Base-by-base conservation (phyloP, 139 green algal species). In the Coelastrella sp. region DNA sequence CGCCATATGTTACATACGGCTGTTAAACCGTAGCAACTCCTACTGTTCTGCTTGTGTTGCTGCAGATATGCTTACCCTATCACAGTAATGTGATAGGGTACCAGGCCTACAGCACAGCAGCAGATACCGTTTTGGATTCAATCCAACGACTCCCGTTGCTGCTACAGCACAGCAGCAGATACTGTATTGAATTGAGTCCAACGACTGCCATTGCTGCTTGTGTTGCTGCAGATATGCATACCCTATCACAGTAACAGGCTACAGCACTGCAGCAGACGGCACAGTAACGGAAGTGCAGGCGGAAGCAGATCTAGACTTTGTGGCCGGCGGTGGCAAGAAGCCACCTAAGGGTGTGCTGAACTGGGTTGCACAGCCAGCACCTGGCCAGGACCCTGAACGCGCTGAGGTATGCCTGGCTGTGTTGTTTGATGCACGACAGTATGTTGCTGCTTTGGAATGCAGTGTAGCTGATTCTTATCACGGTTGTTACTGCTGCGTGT, bases 301-400 rank as follows among this genome's bases (percentile, higher is more conserved):
- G 5, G 92, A 93, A 22, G 93, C 94, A 61, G 95, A 96, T 87
- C 92, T 94, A 14, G 85, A 80, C 81, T 88, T 92, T 77, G 79
- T 66, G 10, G 19, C 68, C 11, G 73, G 87, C 11, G 85, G 79
- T 8, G 85, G 74, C 20, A 59, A 93, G 16, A 98, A 98, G 92
- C 95, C 96, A 10, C 97, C 97, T 66, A 99, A 99, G 95, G 98
- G 98, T 8, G 97, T 99, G 61, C 94, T 99, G 80, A 98, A 99
- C 93, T 99, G 98, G 98, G 97, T 99, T 32, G 95, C 91, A 6
- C 93, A 98, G 94, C 95, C 97, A 4, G 61, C 19, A 59, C 94
- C 96, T 0, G 97, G 96, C 2, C 22, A 93, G 85, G 92, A 97
- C 60, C 96, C 97, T 5, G 54, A 80, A 66, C 19, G 17, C 14